Base-by-base conservation (phyloP, 495 filamentous ascomycete species). In the Neurospora tetrasperma region DNA sequence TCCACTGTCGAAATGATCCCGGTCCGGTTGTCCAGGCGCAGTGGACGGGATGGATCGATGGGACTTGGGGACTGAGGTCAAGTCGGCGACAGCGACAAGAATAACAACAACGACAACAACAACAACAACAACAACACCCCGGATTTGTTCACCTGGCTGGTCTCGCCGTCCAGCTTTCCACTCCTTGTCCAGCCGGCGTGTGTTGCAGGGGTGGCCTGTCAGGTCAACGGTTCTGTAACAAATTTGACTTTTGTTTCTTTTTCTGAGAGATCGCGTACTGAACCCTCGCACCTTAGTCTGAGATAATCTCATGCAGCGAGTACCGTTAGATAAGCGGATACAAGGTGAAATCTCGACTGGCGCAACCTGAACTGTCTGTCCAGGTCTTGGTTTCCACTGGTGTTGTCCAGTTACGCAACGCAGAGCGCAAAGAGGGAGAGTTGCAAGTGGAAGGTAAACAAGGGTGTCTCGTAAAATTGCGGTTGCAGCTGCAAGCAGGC, bases 401-500 rank as follows among this genome's bases (percentile, higher is more conserved):
- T 42, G 74, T 74, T 71, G 73, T 73, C 71, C 70, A 74, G 59
- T 38, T 73, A 54, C 54, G 74, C 42, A 66, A 69, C 70, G 23
- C 72, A 69, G 54, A 35, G 54, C 54, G 54, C 27, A 66, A 66
- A 35, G 54, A 35, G 40, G 31, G 31, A 72, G 35, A 41, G 43
- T 70, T 69, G 70, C 73, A 62, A 66, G 54, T 69, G 70, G 72
- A 62, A 66, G 54, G 54, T 66, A 66, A 23, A 66, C 54, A 66
- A 78, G 75, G 74, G 70, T 77, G 73, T 76, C 71, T 73, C 75
- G 75, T 73, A 72, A 72, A 66, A 66, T 66, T 66, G 54, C 54
- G 70, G 75, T 72, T 79, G 78, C 78, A 78, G 76, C 76, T 79
- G 79, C 79, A 78, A 66, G 54, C 48, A 7, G 73, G 71, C 59